Base-by-base conservation (phyloP, 2,329 filamentous ascomycete species). In the Ilyonectria robusta region DNA sequence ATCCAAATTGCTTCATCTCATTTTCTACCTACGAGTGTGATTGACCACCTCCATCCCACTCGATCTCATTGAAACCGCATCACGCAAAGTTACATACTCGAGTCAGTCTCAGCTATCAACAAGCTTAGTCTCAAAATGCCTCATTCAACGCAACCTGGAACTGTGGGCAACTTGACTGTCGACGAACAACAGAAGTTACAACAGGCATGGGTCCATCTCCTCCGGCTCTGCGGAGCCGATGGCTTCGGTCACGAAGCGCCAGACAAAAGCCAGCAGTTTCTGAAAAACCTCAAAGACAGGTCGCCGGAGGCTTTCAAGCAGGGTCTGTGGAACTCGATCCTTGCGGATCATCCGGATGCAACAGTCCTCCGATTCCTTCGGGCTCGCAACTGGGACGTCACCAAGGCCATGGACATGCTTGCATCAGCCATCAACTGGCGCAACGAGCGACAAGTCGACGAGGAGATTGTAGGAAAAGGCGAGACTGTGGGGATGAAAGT, bases 331-430 rank as follows among this genome's bases (percentile, higher is more conserved):
- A 60, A 63, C 11, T 26, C 60, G 2, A 47, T 74, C 17, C 58
- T 69, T 17, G 62, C 62, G 1, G 78, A 84, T 35, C 75, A 84
- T 57, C 81, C 82, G 0, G 82, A 84, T 59, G 77, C 92, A 2
- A 84, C 97, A 19, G 83, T 95, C 17, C 83, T 97, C 64, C 90
- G 94, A 47, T 97, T 97, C 80, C 84, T 97, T 63, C 87, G 94
- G 58, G 94, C 94, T n/a, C 88, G 94, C 51, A 97, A 97, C 82
- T 99, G 96, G 96, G 94, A 26, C 77, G 91, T 97, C 19, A 92
- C 97, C 58, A 94, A 94, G 78, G 96, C 96, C 4, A 86, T 98
- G 29, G 88, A 97, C 72, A 99, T 99, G 96, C 84, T 98, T 4
- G 46, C 42, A 26, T 77, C 79, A 1, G 73, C 79, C 7, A 66